Evolutionary conservation across 2,329 filamentous ascomycete species (phyloP).

Genomic region (Colletotrichum coccodes): DNA sequence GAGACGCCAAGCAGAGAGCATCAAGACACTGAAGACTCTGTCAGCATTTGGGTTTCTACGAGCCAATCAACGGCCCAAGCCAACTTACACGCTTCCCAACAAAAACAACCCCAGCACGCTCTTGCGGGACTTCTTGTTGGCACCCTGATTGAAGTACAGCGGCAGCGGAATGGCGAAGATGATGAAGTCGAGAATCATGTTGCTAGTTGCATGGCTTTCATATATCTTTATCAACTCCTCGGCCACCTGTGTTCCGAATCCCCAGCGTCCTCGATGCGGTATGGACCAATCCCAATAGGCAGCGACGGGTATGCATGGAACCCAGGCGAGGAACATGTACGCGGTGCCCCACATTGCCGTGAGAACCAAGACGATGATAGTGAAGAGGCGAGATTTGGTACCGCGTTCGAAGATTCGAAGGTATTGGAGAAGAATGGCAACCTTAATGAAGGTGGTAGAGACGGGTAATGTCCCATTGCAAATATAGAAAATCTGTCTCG

Average conservation of each 20-base stretch:
- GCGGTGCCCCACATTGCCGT: conserved; percentile 42
- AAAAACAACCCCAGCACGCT: conserved; percentile 42
- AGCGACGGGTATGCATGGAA: conserved; percentile 44
- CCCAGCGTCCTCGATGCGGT: conserved; percentile 34
- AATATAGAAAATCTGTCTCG: conserved; percentile 31
- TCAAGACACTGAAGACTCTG: conserved; percentile 21
- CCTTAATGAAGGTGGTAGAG: conserved; percentile 35
- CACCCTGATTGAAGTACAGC: conserved; percentile 40
- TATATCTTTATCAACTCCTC: conserved; percentile 39
- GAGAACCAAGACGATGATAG: conserved; percentile 36
- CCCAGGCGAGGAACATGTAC: conserved; percentile 43
- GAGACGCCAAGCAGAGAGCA: conserved; percentile 43
- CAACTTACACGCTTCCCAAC: conserved; percentile 43
- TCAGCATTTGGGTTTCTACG: background rate
- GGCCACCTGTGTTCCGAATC: conserved; percentile 40
- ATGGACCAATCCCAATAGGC: conserved; percentile 43
- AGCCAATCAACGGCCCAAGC: background rate
- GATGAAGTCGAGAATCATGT: conserved; percentile 44
- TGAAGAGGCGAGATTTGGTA: conserved; percentile 27
- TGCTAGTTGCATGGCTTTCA: conserved; percentile 40
- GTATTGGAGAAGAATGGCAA: conserved; percentile 36
- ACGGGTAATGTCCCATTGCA: conserved; percentile 32
- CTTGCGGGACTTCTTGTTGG: conserved; percentile 41
- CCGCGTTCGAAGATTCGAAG: conserved; percentile 32
- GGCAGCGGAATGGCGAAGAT: conserved; percentile 45